Conservation (phyloP, 2,329 filamentous ascomycete species). For the Pezicula neosporulosa region DNA sequence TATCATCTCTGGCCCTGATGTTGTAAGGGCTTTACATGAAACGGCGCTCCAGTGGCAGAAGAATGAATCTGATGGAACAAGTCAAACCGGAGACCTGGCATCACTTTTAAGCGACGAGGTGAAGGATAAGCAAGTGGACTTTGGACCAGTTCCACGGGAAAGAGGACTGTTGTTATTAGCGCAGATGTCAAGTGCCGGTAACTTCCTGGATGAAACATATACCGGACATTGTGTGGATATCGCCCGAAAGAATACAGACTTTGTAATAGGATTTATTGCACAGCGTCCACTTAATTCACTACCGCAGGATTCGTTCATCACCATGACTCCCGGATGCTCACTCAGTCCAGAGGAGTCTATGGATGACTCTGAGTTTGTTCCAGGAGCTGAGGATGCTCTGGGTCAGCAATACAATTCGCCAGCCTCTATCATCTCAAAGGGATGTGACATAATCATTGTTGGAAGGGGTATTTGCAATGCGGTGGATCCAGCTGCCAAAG, state of each 20-base stretch:
- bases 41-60: slow-evolving; percentile 27
- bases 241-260: slow-evolving; percentile 63
- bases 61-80: neutral
- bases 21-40: slow-evolving; percentile 50
- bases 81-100: too few species aligned
- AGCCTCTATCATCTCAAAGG: slow-evolving; percentile 61
- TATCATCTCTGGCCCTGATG: slow-evolving; percentile 61
- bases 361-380: slow-evolving; percentile 34
- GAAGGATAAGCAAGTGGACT: slow-evolving; percentile 13
- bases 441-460: slow-evolving; percentile 76
- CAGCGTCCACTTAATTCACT: slow-evolving; percentile 60
- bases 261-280: slow-evolving; percentile 65
- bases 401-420: slow-evolving; percentile 84
- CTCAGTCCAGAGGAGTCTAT: slow-evolving; percentile 56
- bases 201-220: slow-evolving; percentile 71
- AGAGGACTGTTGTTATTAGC: slow-evolving; percentile 72
- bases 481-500: neutral
- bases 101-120: too few species aligned
- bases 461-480: slow-evolving; percentile 34
- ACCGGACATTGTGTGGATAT: slow-evolving; percentile 68
- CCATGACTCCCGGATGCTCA: slow-evolving; percentile 79
- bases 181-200: slow-evolving; percentile 75
- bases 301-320: slow-evolving; percentile 68
- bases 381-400: slow-evolving; percentile 50
- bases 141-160: slow-evolving; percentile 54